These are phyloP conservation scores for Huntiella abstrusa DNA, from an alignment of 2,329 filamentous ascomycete genomes.

Conservation along the genomic window DNA sequence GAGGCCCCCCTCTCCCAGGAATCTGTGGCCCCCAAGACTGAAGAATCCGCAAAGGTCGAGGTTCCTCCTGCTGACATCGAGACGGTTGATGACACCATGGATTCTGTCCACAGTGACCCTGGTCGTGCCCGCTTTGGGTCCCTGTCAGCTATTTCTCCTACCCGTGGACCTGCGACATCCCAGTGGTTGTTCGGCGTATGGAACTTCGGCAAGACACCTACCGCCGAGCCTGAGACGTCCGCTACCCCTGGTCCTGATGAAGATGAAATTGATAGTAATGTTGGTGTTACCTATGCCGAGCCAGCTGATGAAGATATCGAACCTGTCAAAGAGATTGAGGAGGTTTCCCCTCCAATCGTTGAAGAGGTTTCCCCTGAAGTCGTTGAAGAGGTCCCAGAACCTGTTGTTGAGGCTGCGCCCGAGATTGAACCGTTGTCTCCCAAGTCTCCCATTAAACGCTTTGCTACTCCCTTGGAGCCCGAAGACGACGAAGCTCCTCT, in stretches of 20 bases:
- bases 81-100: neutral
- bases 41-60: neutral
- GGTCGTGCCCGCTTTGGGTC: neutral
- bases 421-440: neutral
- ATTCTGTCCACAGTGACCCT: neutral
- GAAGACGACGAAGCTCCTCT: neutral
- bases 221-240: neutral
- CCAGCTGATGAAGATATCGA: neutral
- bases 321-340: neutral
- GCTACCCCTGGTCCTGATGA: neutral
- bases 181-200: neutral
- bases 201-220: neutral
- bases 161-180: neutral
- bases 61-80: neutral
- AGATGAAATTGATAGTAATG: slow-evolving; percentile 1
- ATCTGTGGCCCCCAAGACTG: neutral
- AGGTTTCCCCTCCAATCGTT: neutral
- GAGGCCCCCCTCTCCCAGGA: neutral
- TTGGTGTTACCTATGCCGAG: neutral
- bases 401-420: neutral
- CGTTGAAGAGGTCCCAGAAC: neutral
- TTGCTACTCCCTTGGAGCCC: neutral
- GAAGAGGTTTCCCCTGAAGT: too few relatives aligned
- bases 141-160: slow-evolving; percentile 1
- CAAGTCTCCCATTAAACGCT: neutral